Percentiles rank a stretch among this genome's conserved stretches.
These are phyloP conservation scores for Lantana camara DNA, from an alignment of 257 asterid species.

Conservation along the genomic window DNA sequence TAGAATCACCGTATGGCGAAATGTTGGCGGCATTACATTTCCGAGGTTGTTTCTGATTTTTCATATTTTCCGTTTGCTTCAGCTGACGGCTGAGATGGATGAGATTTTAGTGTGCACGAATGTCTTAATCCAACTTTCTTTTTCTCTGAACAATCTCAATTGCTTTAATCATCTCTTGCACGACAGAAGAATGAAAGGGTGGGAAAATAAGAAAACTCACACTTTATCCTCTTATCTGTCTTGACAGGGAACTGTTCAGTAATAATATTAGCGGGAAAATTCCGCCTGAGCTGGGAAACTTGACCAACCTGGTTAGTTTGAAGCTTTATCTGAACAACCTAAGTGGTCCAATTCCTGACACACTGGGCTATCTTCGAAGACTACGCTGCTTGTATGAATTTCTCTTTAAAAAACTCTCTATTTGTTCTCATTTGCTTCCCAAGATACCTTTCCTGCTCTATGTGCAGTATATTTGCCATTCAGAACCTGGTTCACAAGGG, in stretches of 20 bases:
- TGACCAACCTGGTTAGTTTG: constrained; percentile 92
- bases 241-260: constrained; percentile 91
- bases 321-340: constrained; percentile 87
- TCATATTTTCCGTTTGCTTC: too few relatives aligned
- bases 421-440: background rate
- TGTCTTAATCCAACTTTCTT: background rate
- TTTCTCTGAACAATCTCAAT: background rate
- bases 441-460: constrained; percentile 13
- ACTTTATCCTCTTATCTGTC: constrained; percentile 2
- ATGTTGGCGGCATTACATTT: too few relatives aligned
- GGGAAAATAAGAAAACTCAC: background rate
- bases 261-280: constrained; percentile 80
- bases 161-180: background rate
- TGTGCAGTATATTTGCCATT: background rate
- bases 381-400: constrained; percentile 86
- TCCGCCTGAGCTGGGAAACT: constrained; percentile 91
- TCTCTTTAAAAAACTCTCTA: constrained; percentile 15
- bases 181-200: background rate
- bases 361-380: constrained; percentile 68
- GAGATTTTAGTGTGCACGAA: background rate
- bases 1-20: too few relatives aligned
- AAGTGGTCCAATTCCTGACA: constrained; percentile 74
- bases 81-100: background rate
- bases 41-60: too few relatives aligned
- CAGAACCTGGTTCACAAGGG: too few relatives aligned